Percentiles rank a stretch among this genome's conserved stretches.
Evolutionary conservation across 805 yeast species (phyloP).

Genomic region (Hermanozyma aechmeae): DNA sequence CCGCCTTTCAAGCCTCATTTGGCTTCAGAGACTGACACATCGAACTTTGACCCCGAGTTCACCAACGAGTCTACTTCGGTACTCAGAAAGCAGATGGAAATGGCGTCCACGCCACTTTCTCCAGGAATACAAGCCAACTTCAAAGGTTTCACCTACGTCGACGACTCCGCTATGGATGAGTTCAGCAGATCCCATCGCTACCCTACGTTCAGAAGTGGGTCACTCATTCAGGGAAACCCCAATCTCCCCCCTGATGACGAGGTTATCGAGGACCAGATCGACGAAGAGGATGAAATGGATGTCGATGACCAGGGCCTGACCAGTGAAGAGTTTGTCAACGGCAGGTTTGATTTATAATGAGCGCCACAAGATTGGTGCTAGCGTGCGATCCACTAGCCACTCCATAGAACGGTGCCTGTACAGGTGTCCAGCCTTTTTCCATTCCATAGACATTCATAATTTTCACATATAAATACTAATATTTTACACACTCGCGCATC

Average conservation of each 20-base stretch:
- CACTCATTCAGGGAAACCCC: constrained; percentile 73
- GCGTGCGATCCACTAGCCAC: no score
- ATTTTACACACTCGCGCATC: no score
- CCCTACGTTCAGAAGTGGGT: constrained; percentile 40
- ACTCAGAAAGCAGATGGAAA: constrained; percentile 55
- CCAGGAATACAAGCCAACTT: constrained; percentile 96
- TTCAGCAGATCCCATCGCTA: constrained; percentile 36
- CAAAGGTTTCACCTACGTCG: constrained; percentile 94
- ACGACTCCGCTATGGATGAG: constrained; percentile 87
- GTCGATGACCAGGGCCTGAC: constrained; percentile 58
- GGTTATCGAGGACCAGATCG: constrained; percentile 58
- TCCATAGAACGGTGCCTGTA: no score
- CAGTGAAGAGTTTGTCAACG: constrained; percentile 76
- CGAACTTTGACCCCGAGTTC: constrained; percentile 96
- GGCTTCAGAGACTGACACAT: constrained; percentile 83
- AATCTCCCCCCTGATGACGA: constrained; percentile 77
- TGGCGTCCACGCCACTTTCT: constrained; percentile 73
- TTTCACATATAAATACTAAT: no score
- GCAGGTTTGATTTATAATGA: constrained; percentile 77
- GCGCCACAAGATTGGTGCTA: background rate
- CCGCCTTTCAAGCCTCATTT: constrained; percentile 97
- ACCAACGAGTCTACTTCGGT: constrained; percentile 85
- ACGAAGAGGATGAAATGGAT: constrained; percentile 37
- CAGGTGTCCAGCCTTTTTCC: no score
- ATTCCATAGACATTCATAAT: no score